Evolutionary conservation across 2,329 filamentous ascomycete species (phyloP), one percentile per base, ranked within the genome.

Genomic region (Cladophialophora psammophila): DNA sequence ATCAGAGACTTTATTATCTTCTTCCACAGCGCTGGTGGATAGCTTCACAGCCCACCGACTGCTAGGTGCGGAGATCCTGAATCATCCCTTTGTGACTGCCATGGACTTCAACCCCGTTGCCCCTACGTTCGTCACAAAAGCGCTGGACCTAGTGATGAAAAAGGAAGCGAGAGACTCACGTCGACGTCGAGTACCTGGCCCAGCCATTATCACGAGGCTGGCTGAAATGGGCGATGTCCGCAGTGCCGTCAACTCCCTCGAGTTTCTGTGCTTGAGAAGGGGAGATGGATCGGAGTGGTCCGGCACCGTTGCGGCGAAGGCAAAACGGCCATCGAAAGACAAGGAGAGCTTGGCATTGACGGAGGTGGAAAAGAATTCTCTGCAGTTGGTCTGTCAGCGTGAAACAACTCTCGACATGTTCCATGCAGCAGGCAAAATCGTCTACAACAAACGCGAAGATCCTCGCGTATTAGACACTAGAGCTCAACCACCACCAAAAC

Each of bases 81-180:
- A 90, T 50, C 93, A 98, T 78, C 90, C 92, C 0, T 89, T 90
- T 13, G 89, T 93, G 1, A 88, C 87, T 8, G 83, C 91, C 5
- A 92, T 99, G 70, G 94, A 97, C 71, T 99, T 98, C 80, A 99
- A 99, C 74, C 87, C 91, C 12, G 90, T 99, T 68, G 95, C 95
- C 0, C 90, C 93, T 0, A 95, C 94, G 0, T 87, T 94, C 50
- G 86, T 99, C 74, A 85, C 88, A 12, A 97, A 94, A 78, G 94
- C 94, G 0, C 81, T 99, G 4, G 91, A 95, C 63, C 78, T 91
- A 1, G 85, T 97, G 1, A 87, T 98, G 0, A 84, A 91, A 73
- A 97, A 97, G 77, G 94, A 98, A 78, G 90, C 93, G 0, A 85
- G 90, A 15, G 88, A 89, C 71, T 96, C 92, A 1, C 91, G 90